These are phyloP conservation scores for Dactylellina parvicollis DNA, from an alignment of 2,329 filamentous ascomycete genomes.

Conservation along the genomic window DNA sequence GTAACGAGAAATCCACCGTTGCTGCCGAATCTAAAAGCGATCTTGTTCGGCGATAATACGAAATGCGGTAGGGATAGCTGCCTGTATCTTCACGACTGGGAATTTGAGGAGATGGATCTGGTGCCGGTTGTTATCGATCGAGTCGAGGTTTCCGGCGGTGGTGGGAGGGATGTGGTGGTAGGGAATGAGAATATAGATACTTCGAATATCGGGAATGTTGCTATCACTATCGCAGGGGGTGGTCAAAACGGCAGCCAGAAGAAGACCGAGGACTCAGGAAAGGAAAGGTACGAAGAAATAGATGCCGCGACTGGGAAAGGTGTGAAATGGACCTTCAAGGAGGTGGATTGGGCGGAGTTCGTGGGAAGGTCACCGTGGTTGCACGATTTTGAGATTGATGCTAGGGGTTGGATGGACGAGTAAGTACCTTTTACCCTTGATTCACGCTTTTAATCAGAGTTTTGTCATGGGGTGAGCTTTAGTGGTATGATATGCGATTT, in stretches of 20 bases:
- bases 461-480: too few relatives aligned
- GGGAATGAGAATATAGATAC: too few relatives aligned
- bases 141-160: constrained; percentile 10
- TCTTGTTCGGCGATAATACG: constrained; percentile 48
- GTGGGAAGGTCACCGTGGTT: constrained; percentile 44
- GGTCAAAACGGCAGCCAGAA: background rate
- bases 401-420: constrained; percentile 52
- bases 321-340: constrained; percentile 33
- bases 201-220: background rate
- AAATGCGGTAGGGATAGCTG: constrained; percentile 48
- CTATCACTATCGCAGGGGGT: background rate
- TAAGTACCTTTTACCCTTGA: background rate
- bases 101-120: constrained; percentile 50
- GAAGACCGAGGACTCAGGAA: background rate
- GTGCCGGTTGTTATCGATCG: constrained; percentile 43
- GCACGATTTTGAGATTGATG: constrained; percentile 51
- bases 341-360: constrained; percentile 48
- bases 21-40: constrained; percentile 24
- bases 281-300: background rate
- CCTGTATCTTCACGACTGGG: constrained; percentile 46
- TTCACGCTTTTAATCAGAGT: too few relatives aligned
- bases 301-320: background rate
- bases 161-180: background rate
- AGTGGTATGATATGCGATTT: too few relatives aligned
- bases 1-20: constrained; percentile 1